Conservation (phyloP, 2,329 filamentous ascomycete species). For the Colletotrichum limetticola region DNA sequence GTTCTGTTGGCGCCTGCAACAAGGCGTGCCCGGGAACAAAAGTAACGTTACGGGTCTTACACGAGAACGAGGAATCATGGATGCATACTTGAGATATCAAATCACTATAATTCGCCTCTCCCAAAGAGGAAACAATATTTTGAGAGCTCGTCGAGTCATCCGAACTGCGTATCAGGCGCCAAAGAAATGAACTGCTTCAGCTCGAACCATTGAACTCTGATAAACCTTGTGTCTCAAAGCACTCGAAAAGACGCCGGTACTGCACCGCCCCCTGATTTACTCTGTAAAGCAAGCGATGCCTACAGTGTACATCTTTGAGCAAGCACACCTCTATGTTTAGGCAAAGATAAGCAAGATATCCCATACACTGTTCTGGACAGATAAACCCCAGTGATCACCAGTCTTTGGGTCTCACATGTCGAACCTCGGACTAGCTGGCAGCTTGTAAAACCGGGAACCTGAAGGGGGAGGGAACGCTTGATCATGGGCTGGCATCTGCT, state of each 20-base stretch:
- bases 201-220: not conserved
- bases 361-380: not conserved
- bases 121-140: not conserved
- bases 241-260: not conserved
- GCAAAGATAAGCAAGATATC: not conserved
- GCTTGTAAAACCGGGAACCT: not conserved
- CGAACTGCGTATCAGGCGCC: not conserved
- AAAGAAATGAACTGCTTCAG: not conserved
- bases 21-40: not conserved
- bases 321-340: not conserved
- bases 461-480: not conserved
- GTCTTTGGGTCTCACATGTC: not conserved
- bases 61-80: not conserved
- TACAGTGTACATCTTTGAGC: not conserved
- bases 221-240: not conserved
- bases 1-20: not conserved
- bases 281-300: not conserved
- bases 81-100: not conserved
- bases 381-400: not conserved
- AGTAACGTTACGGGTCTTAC: not conserved
- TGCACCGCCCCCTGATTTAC: not conserved
- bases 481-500: not conserved
- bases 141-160: not conserved
- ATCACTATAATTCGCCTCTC: not conserved
- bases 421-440: not conserved